Base-by-base conservation (phyloP, 1,284 basidiomycete species). In the Ustilago tritici region DNA sequence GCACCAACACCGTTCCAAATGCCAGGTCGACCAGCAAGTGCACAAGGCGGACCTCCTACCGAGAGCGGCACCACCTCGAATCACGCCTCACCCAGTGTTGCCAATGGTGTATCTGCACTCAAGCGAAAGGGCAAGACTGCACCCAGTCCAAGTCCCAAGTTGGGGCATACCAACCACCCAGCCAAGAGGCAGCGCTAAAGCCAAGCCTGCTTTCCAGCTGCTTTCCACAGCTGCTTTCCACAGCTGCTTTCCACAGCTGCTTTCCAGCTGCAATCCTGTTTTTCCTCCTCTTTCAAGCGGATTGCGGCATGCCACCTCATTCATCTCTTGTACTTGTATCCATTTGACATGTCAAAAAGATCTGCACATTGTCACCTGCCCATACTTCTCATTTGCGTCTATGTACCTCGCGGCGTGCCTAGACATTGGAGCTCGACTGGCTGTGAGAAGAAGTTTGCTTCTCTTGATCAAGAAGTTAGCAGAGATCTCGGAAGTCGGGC, bases 121-220 rank as follows among this genome's bases (percentile, higher is more conserved):
- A 77, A 77, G 50, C 75, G 75, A 4, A 77, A 73, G 57, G 64
- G 66, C 53, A 77, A 77, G 57, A 61, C 57, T 3, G 75, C 75
- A 11, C 75, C 75, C 1, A 77, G 75, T 38, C 75, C 75, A 28
- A 77, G 75, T 49, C 75, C 75, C 31, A 77, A 77, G 55, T 53
- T 73, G 31, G 57, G 62, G 2, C 64, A 66, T 43, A 59, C 58
- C 31, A 64, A 43, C 43, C 73, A 70, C 34, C 66, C 75, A 12
- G 70, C 61, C 56, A 77, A 77, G 54, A 67, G 75, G 55, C 74
- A 71, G 50, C 58, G 70, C 19, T 77, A 52, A 76, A 38, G 23
- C 23, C 23, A 23, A 23, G 23, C n/a, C n/a, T 54, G 7, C 17
- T 8, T 3, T n/a, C 31, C 31, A 50, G 23, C 23, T 23, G 23